These are phyloP conservation scores for Cardiospermum halicacabum DNA, from an alignment of 345 rosid genomes.

Conservation along the genomic window DNA sequence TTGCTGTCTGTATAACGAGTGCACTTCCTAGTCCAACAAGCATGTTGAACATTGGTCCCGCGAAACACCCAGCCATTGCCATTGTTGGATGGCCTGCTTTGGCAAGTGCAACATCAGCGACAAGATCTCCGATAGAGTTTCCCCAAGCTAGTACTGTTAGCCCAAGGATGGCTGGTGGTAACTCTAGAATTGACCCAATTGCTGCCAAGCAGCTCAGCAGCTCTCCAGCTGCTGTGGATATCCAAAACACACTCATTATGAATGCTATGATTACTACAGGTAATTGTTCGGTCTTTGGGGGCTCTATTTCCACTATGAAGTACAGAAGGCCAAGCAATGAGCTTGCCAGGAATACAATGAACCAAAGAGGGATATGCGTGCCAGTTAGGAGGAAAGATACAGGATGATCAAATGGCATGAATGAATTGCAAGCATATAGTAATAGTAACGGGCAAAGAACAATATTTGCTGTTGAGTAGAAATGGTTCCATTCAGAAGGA, in stretches of 20 bases:
- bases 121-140: slow-evolving; percentile 95
- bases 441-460: slow-evolving; percentile 80
- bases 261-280: slow-evolving; percentile 62
- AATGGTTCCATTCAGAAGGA: slow-evolving; percentile 77
- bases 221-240: slow-evolving; percentile 92
- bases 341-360: slow-evolving; percentile 59
- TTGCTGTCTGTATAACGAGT: slow-evolving; percentile 66
- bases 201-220: slow-evolving; percentile 83
- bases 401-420: slow-evolving; percentile 75
- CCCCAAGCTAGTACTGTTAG: slow-evolving; percentile 98
- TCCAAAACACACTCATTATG: slow-evolving; percentile 94
- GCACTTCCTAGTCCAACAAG: slow-evolving; percentile 92
- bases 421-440: slow-evolving; percentile 71
- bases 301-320: slow-evolving; percentile 68
- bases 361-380: slow-evolving; percentile 78
- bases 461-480: slow-evolving; percentile 69
- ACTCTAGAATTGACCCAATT: slow-evolving; percentile 64
- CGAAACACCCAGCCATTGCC: slow-evolving; percentile 99
- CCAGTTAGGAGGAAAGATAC: slow-evolving; percentile 70
- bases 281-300: slow-evolving; percentile 81
- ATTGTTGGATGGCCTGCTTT: slow-evolving; percentile 96
- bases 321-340: slow-evolving; percentile 70
- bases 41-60: slow-evolving; percentile 99
- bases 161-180: slow-evolving; percentile 84
- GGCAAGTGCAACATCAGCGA: slow-evolving; percentile 93